A percentile compares a stretch with the other conserved stretches of the same genome.
phyloP scores from a whole-genome alignment of 768 basidiomycete genomes.

The Cubamyces sp. region DNA sequence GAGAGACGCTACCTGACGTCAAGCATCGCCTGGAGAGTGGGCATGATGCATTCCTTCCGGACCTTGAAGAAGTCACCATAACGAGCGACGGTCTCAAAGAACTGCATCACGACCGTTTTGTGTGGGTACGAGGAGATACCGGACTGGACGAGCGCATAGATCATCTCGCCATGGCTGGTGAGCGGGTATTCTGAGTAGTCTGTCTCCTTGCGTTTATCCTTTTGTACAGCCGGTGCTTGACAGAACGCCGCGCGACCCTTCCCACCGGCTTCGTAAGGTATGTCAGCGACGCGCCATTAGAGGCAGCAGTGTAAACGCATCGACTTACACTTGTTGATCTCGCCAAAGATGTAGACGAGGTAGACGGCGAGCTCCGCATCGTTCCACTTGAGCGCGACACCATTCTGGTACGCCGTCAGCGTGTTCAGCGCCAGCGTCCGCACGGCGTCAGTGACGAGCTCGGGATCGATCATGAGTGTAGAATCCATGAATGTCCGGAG shows the following conservation, averaged over 20 bases:
- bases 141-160: conserved; percentile 81
- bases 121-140: conserved; percentile 84
- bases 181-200: conserved; percentile 83
- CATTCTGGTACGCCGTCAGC: conserved; percentile 68
- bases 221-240: conserved; percentile 67
- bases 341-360: conserved; percentile 92
- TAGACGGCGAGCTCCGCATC: conserved; percentile 94
- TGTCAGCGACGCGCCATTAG: conserved; percentile 13
- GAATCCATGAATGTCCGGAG: conserved; percentile 86
- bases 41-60: conserved; percentile 84
- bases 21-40: conserved; percentile 87
- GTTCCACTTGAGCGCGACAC: conserved; percentile 79
- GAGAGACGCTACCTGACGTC: conserved; percentile 66
- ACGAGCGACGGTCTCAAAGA: conserved; percentile 90
- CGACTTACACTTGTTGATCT: conserved; percentile 82
- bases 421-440: conserved; percentile 74
- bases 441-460: conserved; percentile 80
- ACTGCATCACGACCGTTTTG: conserved; percentile 82
- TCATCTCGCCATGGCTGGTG: conserved; percentile 88
- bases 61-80: conserved; percentile 98
- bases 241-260: conserved; percentile 90
- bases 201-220: conserved; percentile 65
- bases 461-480: conserved; percentile 81
- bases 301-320: not conserved
- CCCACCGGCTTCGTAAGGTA: conserved; percentile 54